Percentiles rank a stretch among this genome's conserved stretches.
phyloP scores from a whole-genome alignment of 2,329 filamentous ascomycete genomes.

The Colletotrichum lupini region DNA sequence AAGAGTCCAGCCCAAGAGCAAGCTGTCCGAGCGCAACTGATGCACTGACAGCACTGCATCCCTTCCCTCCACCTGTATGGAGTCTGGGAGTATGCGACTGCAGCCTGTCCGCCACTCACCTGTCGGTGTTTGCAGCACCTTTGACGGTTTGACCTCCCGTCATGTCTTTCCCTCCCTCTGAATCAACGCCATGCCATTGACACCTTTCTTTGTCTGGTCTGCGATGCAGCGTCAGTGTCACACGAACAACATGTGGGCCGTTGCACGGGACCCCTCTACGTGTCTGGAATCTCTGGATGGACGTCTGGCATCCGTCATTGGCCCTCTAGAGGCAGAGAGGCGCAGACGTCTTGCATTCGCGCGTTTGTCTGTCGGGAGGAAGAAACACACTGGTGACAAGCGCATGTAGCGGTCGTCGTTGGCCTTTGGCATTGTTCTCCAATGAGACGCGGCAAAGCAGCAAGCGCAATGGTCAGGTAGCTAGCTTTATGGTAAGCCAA shows the following conservation, averaged over 20 bases:
- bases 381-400: not conserved
- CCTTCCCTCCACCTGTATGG: not conserved
- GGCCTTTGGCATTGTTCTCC: not conserved
- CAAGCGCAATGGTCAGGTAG: not conserved
- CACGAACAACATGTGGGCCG: conserved; percentile 7
- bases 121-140: not conserved
- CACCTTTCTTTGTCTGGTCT: conserved; percentile 1
- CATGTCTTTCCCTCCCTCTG: not conserved
- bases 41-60: conserved; percentile 2
- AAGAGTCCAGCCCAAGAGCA: not conserved
- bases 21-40: conserved; percentile 13
- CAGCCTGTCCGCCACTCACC: not conserved
- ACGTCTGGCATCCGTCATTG: conserved; percentile 6
- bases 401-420: not conserved
- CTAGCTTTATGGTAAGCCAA: too few species aligned
- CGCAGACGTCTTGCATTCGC: conserved; percentile 1
- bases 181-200: conserved; percentile 6
- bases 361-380: not conserved
- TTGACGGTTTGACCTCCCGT: conserved; percentile 2
- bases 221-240: conserved; percentile 6
- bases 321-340: not conserved
- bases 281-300: not conserved
- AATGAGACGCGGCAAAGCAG: not conserved
- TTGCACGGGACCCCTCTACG: not conserved
- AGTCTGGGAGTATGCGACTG: not conserved